Percentiles rank a stretch among this genome's conserved stretches.
These are phyloP conservation scores for Aspergillus incahuasiensis DNA, from an alignment of 495 filamentous ascomycete species.

Conservation along the genomic window DNA sequence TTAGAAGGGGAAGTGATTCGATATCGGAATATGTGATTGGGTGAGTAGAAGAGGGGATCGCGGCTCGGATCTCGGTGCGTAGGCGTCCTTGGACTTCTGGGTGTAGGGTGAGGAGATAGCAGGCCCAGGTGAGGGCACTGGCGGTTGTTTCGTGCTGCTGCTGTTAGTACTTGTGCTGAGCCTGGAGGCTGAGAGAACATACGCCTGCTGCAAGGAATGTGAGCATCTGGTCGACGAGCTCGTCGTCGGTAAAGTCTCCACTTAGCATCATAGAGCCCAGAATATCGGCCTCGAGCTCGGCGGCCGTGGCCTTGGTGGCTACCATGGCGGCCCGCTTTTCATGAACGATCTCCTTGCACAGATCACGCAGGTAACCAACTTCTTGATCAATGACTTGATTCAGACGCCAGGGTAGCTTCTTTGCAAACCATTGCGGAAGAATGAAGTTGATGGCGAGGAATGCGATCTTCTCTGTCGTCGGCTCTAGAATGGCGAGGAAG, in stretches of 20 bases:
- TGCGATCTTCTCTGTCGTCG: slow-evolving; percentile 42
- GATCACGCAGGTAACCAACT: slow-evolving; percentile 52
- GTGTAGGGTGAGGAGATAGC: slow-evolving; percentile 45
- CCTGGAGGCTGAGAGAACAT: slow-evolving; percentile 5
- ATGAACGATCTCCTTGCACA: slow-evolving; percentile 62
- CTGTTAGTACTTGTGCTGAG: slow-evolving; percentile 1
- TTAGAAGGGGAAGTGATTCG: slow-evolving; percentile 48
- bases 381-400: slow-evolving; percentile 60
- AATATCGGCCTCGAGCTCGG: slow-evolving; percentile 64
- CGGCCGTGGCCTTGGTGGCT: slow-evolving; percentile 52
- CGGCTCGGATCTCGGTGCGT: slow-evolving; percentile 42
- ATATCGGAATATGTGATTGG: slow-evolving; percentile 35
- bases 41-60: slow-evolving; percentile 29
- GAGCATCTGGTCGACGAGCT: slow-evolving; percentile 51
- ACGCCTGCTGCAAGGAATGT: slow-evolving; percentile 51
- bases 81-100: slow-evolving; percentile 43
- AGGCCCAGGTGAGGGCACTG: slow-evolving; percentile 49
- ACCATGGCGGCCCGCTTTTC: slow-evolving; percentile 54
- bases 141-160: slow-evolving; percentile 52
- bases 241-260: slow-evolving; percentile 53
- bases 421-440: slow-evolving; percentile 44
- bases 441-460: slow-evolving; percentile 46
- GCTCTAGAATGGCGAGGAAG: slow-evolving; percentile 56
- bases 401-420: slow-evolving; percentile 57
- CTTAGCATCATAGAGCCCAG: slow-evolving; percentile 47